Evolutionary conservation across 2,329 filamentous ascomycete species (phyloP).

Genomic region (Alternaria angustiovoidea): DNA sequence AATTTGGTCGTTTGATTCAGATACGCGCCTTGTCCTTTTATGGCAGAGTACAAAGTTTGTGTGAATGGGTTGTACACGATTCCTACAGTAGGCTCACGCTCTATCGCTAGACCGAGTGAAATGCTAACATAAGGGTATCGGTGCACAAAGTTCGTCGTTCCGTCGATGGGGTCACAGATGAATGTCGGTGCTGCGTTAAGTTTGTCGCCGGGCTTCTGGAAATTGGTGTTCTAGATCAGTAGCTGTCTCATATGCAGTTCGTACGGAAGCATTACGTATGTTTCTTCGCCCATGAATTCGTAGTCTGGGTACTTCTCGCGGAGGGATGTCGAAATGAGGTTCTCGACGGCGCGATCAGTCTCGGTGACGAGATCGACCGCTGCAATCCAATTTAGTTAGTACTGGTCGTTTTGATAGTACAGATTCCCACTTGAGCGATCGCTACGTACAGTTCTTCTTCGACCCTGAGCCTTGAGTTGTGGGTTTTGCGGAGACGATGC

Average conservation of each 20-base stretch:
- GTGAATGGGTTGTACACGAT: constrained; percentile 84
- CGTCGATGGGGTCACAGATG: constrained; percentile 83
- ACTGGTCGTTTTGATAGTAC: not conserved
- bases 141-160: constrained; percentile 83
- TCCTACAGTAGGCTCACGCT: constrained; percentile 69
- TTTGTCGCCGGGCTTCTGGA: constrained; percentile 63
- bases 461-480: constrained; percentile 52
- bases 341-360: constrained; percentile 69
- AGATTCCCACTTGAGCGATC: too few species aligned
- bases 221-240: too few species aligned
- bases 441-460: constrained; percentile 58
- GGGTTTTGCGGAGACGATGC: constrained; percentile 57
- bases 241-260: too few species aligned
- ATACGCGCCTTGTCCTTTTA: constrained; percentile 73
- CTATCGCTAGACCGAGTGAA: constrained; percentile 75
- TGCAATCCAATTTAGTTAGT: constrained; percentile 27
- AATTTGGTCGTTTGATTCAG: constrained; percentile 49
- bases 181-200: constrained; percentile 76
- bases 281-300: constrained; percentile 63
- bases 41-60: constrained; percentile 72
- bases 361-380: constrained; percentile 70
- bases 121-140: constrained; percentile 77
- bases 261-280: constrained; percentile 55
- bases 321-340: constrained; percentile 62
- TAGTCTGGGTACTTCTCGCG: constrained; percentile 62